phyloP scores from a whole-genome alignment of 306 rosid species.

The Argentina anserina region DNA sequence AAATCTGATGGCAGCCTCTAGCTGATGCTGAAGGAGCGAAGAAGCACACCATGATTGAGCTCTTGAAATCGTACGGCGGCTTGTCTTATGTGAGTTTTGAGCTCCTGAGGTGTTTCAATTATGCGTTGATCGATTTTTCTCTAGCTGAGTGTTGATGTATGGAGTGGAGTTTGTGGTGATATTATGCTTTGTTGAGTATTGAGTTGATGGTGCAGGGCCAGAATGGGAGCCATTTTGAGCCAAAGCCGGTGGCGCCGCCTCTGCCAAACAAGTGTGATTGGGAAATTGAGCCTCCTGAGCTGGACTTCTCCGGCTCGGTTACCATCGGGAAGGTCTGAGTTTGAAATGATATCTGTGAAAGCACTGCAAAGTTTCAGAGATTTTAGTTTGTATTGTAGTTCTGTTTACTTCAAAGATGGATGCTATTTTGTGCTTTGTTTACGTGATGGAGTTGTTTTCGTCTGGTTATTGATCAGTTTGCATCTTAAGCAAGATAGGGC shows the following conservation, averaged over 20 bases:
- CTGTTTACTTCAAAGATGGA: not conserved
- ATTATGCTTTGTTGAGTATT: constrained; percentile 6
- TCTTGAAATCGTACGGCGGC: constrained; percentile 75
- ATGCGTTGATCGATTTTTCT: not conserved
- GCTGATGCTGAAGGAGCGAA: constrained; percentile 99
- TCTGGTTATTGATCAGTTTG: constrained; percentile 7
- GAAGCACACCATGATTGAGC: constrained; percentile 55
- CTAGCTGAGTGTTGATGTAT: not conserved
- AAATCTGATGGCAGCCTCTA: constrained; percentile 57
- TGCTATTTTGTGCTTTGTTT: not conserved
- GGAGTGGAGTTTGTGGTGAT: not conserved
- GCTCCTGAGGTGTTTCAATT: not conserved
- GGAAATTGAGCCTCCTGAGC: constrained; percentile 93
- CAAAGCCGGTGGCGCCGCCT: constrained; percentile 84
- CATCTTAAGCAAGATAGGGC: not conserved
- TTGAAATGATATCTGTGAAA: constrained; percentile 5
- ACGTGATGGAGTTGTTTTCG: not conserved
- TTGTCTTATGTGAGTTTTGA: constrained; percentile 70
- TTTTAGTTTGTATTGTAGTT: not conserved
- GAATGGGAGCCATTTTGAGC: constrained; percentile 94
- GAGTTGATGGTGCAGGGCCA: constrained; percentile 70
- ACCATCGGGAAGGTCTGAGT: constrained; percentile 76
- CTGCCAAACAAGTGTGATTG: constrained; percentile 96
- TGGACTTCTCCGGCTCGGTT: constrained; percentile 70
- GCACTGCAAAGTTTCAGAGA: not conserved